These are phyloP conservation scores for Biscogniauxia marginata DNA, from an alignment of 2,329 filamentous ascomycete species.

Conservation along the genomic window DNA sequence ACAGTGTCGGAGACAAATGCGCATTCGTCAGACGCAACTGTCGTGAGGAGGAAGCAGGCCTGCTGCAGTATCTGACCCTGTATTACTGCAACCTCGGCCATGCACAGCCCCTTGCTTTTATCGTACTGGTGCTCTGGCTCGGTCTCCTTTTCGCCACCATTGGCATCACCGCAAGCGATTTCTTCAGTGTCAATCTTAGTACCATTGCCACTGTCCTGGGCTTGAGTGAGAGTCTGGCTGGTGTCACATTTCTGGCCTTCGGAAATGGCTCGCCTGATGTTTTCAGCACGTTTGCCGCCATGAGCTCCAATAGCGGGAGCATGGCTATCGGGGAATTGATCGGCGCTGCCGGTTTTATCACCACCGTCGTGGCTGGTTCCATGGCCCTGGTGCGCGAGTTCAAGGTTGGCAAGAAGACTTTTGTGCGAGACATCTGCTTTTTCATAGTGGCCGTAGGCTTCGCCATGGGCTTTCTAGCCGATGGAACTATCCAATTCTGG, in stretches of 20 bases:
- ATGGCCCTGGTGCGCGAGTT: constrained; percentile 98
- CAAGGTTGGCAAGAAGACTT: constrained; percentile 83
- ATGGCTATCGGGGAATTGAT: constrained; percentile 94
- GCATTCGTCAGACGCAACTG: constrained; percentile 82
- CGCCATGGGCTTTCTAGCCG: constrained; percentile 81
- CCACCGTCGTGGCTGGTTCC: constrained; percentile 90
- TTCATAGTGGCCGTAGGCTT: constrained; percentile 86
- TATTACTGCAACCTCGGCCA: constrained; percentile 81
- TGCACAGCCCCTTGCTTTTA: constrained; percentile 74
- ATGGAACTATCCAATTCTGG: constrained; percentile 82
- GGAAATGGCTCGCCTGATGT: constrained; percentile 98
- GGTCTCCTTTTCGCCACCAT: constrained; percentile 92
- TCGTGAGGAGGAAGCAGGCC: constrained; percentile 82
- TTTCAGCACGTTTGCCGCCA: constrained; percentile 97
- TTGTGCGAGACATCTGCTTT: constrained; percentile 87
- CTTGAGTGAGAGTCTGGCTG: constrained; percentile 92
- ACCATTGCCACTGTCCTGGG: constrained; percentile 87
- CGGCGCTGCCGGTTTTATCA: constrained; percentile 93
- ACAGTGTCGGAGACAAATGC: constrained; percentile 77
- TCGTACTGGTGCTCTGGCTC: constrained; percentile 77
- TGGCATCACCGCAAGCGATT: constrained; percentile 95
- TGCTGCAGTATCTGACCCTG: constrained; percentile 82
- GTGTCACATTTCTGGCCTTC: constrained; percentile 94
- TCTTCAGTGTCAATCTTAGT: constrained; percentile 95
- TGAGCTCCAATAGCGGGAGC: constrained; percentile 95